Base-by-base conservation (phyloP, 768 basidiomycete genomes). In the Suillus sp. region DNA sequence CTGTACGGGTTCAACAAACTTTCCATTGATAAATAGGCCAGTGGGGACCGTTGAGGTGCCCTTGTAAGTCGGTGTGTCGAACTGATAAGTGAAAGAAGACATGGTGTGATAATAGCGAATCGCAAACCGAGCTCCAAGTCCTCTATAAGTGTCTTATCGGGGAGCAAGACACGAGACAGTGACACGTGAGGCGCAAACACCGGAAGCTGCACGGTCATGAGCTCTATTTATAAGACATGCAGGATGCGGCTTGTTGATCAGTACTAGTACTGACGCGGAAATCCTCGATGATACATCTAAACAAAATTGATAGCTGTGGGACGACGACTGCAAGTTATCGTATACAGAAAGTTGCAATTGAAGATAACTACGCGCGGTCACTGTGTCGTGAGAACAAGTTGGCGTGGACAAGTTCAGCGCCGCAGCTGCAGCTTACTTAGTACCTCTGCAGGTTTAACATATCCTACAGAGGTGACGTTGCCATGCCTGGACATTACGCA, bases 401-500 rank as follows among this genome's bases (percentile, higher is more conserved):
- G 48, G 47, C 25, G 25, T 48, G 16, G 30, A 47, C 43, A 42
- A 20, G 42, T 43, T 43, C 32, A 34, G 20, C n/a, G 6, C 45
- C 45, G 27, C 51, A 32, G 30, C 3, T 32, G 51, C 20, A 51
- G 18, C 30, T 27, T 27, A 16, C 25, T 25, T 48, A 25, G 43
- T 6, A 48, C 32, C 38, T 40, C 48, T 48, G 48, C 48, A 27
- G 9, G 37, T 10, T n/a, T 55, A 22, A 16, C 34, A 55, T 20
- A n/a, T 55, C n/a, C 35, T 56, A 22, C 34, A 18, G 57, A 50
- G 4, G 16, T 16, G 30, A 25, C 53, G 22, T n/a, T 61, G 51
- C 45, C 47, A 86, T 87, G 82, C 75, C 82, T 66, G 74, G 75
- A 37, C 80, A 81, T 38, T 89, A 90, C 69, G 74, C 84, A 22